phyloP scores from a whole-genome alignment of 2,329 filamentous ascomycete species.

The Nemania abortiva region DNA sequence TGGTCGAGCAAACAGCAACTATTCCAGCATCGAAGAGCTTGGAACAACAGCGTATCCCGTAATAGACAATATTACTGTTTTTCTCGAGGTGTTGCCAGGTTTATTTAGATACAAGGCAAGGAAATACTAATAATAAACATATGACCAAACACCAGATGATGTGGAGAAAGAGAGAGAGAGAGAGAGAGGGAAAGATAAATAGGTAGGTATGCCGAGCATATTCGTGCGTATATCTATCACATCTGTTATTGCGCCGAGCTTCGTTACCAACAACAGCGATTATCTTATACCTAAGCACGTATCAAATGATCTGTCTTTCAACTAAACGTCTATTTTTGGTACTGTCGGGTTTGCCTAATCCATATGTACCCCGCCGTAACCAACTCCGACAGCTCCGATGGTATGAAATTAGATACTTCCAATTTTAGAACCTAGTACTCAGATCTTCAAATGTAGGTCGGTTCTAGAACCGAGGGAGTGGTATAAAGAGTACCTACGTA shows the following conservation, averaged over 20 bases:
- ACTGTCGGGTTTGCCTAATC: neutral
- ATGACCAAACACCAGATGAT: too few species aligned
- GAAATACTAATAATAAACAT: too few species aligned
- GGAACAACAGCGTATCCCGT: too few species aligned
- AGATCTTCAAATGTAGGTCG: constrained; percentile 9
- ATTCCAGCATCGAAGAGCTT: too few species aligned
- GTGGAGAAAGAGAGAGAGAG: too few species aligned
- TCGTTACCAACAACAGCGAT: neutral
- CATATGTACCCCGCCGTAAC: constrained; percentile 8
- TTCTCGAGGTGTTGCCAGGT: too few species aligned
- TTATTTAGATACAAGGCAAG: too few species aligned
- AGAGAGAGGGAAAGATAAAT: too few species aligned
- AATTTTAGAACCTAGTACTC: constrained; percentile 28
- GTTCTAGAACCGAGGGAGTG: constrained; percentile 7
- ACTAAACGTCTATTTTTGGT: constrained; percentile 24
- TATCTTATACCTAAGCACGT: neutral
- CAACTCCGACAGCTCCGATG: constrained; percentile 28
- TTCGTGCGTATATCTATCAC: neutral
- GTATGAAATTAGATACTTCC: constrained; percentile 21
- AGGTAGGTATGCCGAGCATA: neutral
- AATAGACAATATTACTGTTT: too few species aligned
- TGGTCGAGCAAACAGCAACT: too few species aligned
- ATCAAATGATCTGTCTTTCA: neutral
- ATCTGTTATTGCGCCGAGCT: neutral
- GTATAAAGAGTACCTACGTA: neutral